Conservation (phyloP, 2,329 filamentous ascomycete genomes). For the Xylaria sp. region DNA sequence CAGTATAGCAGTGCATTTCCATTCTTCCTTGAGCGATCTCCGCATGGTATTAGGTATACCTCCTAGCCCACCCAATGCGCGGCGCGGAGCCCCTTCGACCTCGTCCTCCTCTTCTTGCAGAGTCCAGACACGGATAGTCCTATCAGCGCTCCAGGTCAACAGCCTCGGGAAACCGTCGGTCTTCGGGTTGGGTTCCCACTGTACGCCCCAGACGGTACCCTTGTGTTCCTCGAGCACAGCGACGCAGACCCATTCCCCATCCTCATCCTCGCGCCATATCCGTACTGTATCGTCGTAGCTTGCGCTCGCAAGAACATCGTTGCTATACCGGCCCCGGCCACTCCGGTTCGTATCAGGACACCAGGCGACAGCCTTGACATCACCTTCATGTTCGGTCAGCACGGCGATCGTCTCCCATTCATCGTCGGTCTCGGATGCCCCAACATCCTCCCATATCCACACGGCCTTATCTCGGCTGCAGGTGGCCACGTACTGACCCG, state of each 20-base stretch:
- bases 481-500: constrained; percentile 83
- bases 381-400: constrained; percentile 91
- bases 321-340: constrained; percentile 59
- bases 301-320: constrained; percentile 84
- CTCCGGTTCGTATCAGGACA: constrained; percentile 73
- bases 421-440: constrained; percentile 77
- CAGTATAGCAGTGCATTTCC: constrained; percentile 80
- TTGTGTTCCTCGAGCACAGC: constrained; percentile 81
- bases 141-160: constrained; percentile 86
- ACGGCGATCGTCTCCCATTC: constrained; percentile 98
- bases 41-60: constrained; percentile 92
- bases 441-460: constrained; percentile 98
- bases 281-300: constrained; percentile 94
- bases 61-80: constrained; percentile 57
- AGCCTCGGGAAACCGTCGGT: constrained; percentile 68
- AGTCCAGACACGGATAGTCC: constrained; percentile 82
- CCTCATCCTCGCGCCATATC: constrained; percentile 88
- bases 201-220: constrained; percentile 90
- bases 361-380: constrained; percentile 95
- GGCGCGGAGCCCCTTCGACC: constrained; percentile 49
- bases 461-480: constrained; percentile 93
- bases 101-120: constrained; percentile 65
- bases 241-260: constrained; percentile 92
- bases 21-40: constrained; percentile 79
- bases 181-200: constrained; percentile 68